These are phyloP conservation scores for Brassica juncea DNA, from an alignment of 345 rosid genomes.

Conservation along the genomic window DNA sequence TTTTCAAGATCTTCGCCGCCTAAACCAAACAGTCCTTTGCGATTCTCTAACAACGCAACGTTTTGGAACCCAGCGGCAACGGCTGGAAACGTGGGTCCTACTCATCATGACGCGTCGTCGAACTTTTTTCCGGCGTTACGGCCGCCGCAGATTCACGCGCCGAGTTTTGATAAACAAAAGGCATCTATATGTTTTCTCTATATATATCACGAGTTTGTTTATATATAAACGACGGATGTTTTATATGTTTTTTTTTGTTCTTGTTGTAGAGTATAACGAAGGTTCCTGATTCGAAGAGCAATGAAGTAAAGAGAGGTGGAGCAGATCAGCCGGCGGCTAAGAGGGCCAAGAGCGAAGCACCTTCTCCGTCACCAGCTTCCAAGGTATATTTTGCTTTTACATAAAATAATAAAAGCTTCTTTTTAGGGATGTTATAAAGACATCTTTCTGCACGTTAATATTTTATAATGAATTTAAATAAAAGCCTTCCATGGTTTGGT, in stretches of 20 bases:
- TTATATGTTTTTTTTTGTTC: slow-evolving; percentile 6
- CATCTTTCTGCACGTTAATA: slow-evolving; percentile 28
- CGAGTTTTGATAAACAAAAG: slow-evolving; percentile 54
- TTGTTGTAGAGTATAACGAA: slow-evolving; percentile 50
- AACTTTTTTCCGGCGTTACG: slow-evolving; percentile 64
- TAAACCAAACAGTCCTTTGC: slow-evolving; percentile 35
- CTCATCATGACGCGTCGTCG: slow-evolving; percentile 56
- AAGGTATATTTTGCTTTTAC: slow-evolving; percentile 56
- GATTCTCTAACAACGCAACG: slow-evolving; percentile 87
- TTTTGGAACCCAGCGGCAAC: slow-evolving; percentile 65
- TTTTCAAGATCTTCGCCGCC: background rate
- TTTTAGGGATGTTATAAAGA: background rate
- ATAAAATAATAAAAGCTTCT: slow-evolving; percentile 19
- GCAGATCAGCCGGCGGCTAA: slow-evolving; percentile 58
- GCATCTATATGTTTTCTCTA: slow-evolving; percentile 3
- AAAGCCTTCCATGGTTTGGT: background rate
- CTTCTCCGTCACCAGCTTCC: slow-evolving; percentile 79
- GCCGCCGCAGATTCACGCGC: slow-evolving; percentile 51
- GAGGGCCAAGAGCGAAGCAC: slow-evolving; percentile 73
- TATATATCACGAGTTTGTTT: background rate
- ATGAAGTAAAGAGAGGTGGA: slow-evolving; percentile 77
- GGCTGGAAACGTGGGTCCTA: slow-evolving; percentile 55
- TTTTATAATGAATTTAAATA: slow-evolving; percentile 7
- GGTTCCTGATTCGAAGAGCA: slow-evolving; percentile 50
- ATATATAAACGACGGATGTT: background rate